Evolutionary conservation across 2,329 filamentous ascomycete genomes (phyloP).

Genomic region (Phyllosticta ampelicida): DNA sequence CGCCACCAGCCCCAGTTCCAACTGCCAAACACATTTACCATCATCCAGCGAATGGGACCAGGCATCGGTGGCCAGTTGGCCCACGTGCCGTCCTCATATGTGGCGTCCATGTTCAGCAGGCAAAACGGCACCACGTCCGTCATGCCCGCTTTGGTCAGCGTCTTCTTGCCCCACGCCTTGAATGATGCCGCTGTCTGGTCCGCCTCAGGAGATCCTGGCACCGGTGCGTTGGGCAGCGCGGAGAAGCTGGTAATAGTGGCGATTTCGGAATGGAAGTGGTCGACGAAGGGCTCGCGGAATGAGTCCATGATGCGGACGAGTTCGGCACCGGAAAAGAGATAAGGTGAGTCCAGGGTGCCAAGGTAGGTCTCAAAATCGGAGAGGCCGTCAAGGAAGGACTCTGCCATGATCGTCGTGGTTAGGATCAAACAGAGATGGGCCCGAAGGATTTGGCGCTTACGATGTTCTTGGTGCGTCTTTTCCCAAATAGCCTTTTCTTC

Average conservation of each 20-base stretch:
- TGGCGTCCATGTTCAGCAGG: constrained; percentile 51
- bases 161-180: constrained; percentile 52
- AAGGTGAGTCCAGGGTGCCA: constrained; percentile 13
- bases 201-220: constrained; percentile 32
- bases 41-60: constrained; percentile 46
- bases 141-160: constrained; percentile 49
- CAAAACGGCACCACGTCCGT: constrained; percentile 55
- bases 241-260: constrained; percentile 25
- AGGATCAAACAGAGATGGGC: not conserved
- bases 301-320: constrained; percentile 19
- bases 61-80: constrained; percentile 56
- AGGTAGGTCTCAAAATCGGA: constrained; percentile 19
- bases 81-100: constrained; percentile 50
- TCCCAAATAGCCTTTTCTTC: constrained; percentile 20
- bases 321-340: constrained; percentile 17
- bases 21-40: constrained; percentile 48
- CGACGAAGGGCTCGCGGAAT: constrained; percentile 19
- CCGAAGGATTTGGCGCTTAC: constrained; percentile 12
- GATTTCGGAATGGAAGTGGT: constrained; percentile 27
- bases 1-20: constrained; percentile 51
- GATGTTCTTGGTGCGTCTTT: constrained; percentile 24
- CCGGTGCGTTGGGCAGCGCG: constrained; percentile 41
- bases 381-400: constrained; percentile 21
- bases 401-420: constrained; percentile 12
- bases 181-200: constrained; percentile 41